Evolutionary conservation across 2,329 filamentous ascomycete genomes (phyloP), one percentile per base, ranked within the genome.

Genomic region (Colletotrichum euphorbiae): DNA sequence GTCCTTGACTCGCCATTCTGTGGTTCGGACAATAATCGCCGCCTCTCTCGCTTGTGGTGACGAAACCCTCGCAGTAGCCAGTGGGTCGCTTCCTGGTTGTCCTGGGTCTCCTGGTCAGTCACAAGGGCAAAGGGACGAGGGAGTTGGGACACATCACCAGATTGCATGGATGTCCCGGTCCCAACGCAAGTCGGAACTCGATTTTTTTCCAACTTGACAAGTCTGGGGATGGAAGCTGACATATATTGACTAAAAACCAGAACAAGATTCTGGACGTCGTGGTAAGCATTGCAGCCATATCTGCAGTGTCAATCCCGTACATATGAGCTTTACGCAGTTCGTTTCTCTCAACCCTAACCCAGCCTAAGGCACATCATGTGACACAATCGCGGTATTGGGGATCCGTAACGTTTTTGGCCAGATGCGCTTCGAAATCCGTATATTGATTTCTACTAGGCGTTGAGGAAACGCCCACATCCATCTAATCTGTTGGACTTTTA

Each of bases 21-120:
- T 52, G 48, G 48, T 51, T 51, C 28, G 28, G 28, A 52, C 15
- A 36, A 52, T 52, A 52, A 31, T 36, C 28, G 48, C 48, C 48
- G 48, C 28, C 48, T 51, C 48, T 51, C 28, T 54, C 51, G 51
- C 51, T 54, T 54, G 51, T 17, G 28, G 48, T 52, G 48, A 52
- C 48, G 48, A 36, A 52, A 52, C 48, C 48, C 48, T 31, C 48
- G 48, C 48, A 52, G 48, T 12, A 36, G 48, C 15, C 24, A 17
- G 48, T 52, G 48, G 48, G 48, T 52, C 48, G 17, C 48, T 19
- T 33, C 15, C 48, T 9, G 48, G 48, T 33, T 15, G 21, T 33
- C 48, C 48, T n/a, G 31, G 48, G 48, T 24, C 31, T 51, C 48
- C 48, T 51, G 15, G 48, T 51, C 17, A n/a, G 48, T 51, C 48